Base-by-base conservation (phyloP, 2,329 filamentous ascomycete genomes). In the Diplocarpon rosae region DNA sequence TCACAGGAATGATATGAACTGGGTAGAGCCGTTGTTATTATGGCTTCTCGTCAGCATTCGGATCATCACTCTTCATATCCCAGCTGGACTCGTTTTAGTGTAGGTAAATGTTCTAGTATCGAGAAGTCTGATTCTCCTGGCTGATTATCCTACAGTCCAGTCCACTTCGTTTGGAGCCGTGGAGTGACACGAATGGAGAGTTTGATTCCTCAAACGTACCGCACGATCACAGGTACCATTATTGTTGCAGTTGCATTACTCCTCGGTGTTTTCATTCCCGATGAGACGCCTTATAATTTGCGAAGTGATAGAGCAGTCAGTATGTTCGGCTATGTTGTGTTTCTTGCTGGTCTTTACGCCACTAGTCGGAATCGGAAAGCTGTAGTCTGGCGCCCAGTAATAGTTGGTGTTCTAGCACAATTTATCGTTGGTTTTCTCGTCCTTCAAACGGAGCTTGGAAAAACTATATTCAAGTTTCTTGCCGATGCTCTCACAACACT, bases 391-490 rank as follows among this genome's bases (percentile, higher is more conserved):
- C 37, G 38, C 11, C 32, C 43, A 4, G 16, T 42, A 1, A 38
- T 42, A 17, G 33, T 42, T 9, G 43, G 43, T 14, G 42, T 41
- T 15, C 13, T 37, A 14, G 27, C 42, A 28, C 38, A 41, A 38
- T 42, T 47, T 16, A 10, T 42, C 5, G 17, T 47, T 24, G 45
- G 28, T 7, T 17, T 47, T 13, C 28, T 47, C 16, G 39, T 43
- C 6, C 36, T 47, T 5, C 45, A 40, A 7, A 43, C 45, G 8
- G 29, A n/a, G 9, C 14, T 36, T 16, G 45, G 39, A 32, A 37
- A 28, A 12, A 34, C 32, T n/a, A 43, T 47, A 3, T 12, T 37
- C 37, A 9, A 37, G 30, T 11, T 47, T 36, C 24, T 13, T 47
- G 8, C 43, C 45, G 13, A 1, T 16, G 5, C 29, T 40, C 3